Conservation (phyloP, 129 eudicot species). For the Ambrosia trifida region DNA sequence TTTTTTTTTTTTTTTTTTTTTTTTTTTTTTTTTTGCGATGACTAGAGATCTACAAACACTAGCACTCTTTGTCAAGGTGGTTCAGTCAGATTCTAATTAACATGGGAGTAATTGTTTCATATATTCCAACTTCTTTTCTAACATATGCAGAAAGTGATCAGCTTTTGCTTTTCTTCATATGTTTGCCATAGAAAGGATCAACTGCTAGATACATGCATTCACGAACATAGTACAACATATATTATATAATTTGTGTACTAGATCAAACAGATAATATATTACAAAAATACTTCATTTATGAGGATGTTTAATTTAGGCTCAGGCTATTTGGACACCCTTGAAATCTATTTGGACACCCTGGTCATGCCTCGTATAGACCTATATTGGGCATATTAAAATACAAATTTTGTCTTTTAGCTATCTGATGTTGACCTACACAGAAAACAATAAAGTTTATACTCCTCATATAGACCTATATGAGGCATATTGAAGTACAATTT, state of each 20-base stretch:
- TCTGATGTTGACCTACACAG: too few relatives aligned
- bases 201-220: neutral
- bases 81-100: slow-evolving; percentile 32
- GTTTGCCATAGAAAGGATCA: slow-evolving; percentile 28
- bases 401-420: too few relatives aligned
- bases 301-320: neutral
- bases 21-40: slow-evolving; percentile 22
- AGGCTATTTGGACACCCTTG: too few relatives aligned
- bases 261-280: neutral
- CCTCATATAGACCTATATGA: too few relatives aligned
- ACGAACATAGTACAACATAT: too few relatives aligned
- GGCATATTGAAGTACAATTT: too few relatives aligned
- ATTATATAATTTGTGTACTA: neutral
- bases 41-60: slow-evolving; percentile 27
- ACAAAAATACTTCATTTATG: neutral
- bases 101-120: slow-evolving; percentile 37
- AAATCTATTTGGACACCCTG: too few relatives aligned
- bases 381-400: too few relatives aligned
- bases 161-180: slow-evolving; percentile 40
- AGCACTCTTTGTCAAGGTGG: slow-evolving; percentile 30
- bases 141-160: slow-evolving; percentile 31
- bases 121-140: slow-evolving; percentile 43
- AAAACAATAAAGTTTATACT: too few relatives aligned
- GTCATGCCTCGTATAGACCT: too few relatives aligned
- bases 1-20: too few relatives aligned